These are phyloP conservation scores for Wickerhamiella australiensis DNA, from an alignment of 805 yeast genomes.

Conservation along the genomic window DNA sequence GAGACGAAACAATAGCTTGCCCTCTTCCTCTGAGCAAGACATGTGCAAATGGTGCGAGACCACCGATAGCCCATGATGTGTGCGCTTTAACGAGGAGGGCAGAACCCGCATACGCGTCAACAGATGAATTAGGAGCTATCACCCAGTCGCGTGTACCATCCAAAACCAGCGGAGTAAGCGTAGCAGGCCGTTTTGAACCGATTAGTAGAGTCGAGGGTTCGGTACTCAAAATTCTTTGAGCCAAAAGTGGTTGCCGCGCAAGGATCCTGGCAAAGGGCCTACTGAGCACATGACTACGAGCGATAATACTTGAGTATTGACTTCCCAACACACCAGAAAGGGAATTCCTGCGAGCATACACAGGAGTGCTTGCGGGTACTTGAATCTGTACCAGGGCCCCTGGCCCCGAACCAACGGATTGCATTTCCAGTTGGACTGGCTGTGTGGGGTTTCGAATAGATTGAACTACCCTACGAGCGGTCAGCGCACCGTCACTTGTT, in stretches of 20 bases:
- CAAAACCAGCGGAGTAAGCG: constrained; percentile 30
- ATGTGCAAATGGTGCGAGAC: constrained; percentile 25
- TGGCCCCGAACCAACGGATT: constrained; percentile 44
- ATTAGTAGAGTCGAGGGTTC: constrained; percentile 19
- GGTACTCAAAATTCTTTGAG: constrained; percentile 19
- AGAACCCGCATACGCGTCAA: constrained; percentile 38
- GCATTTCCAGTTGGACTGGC: constrained; percentile 17
- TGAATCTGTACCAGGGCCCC: constrained; percentile 80
- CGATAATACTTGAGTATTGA: constrained; percentile 6
- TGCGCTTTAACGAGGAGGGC: constrained; percentile 24
- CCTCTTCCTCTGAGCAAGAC: constrained; percentile 35
- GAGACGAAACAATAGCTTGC: constrained; percentile 32
- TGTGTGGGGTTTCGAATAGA: constrained; percentile 14
- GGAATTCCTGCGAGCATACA: constrained; percentile 18
- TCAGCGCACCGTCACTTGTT: constrained; percentile 3
- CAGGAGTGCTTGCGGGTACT: constrained; percentile 36
- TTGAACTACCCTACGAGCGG: constrained; percentile 3
- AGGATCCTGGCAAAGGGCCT: constrained; percentile 16
- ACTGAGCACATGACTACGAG: constrained; percentile 17
- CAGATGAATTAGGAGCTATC: constrained; percentile 29
- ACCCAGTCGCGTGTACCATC: constrained; percentile 36
- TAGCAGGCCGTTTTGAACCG: constrained; percentile 12
- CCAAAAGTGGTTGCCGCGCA: constrained; percentile 21
- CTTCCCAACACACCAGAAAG: constrained; percentile 20
- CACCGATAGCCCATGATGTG: constrained; percentile 18